Percentiles rank a stretch among this genome's conserved stretches.
These are phyloP conservation scores for Wickerhamiella infanticola DNA, from an alignment of 1,139 yeast species.

Conservation along the genomic window DNA sequence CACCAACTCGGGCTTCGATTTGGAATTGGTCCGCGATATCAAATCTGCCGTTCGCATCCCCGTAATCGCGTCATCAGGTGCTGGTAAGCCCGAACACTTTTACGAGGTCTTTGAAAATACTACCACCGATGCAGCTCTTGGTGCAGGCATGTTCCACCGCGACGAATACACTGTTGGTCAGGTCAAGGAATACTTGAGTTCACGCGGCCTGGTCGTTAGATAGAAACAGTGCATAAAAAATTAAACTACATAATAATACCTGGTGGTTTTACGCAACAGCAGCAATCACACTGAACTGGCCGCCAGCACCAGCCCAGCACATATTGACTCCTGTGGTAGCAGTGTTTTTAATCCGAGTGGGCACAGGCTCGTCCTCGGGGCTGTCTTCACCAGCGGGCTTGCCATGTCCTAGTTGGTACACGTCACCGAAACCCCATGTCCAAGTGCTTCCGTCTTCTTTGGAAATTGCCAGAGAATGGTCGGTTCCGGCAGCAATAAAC, in stretches of 20 bases:
- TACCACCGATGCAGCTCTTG: conserved; percentile 86
- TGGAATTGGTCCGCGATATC: conserved; percentile 65
- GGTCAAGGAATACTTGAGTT: conserved; percentile 51
- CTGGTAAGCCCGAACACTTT: conserved; percentile 84
- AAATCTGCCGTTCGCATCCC: conserved; percentile 70
- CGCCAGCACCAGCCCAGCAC: conserved; percentile 70
- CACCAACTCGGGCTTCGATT: conserved; percentile 78
- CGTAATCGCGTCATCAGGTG: conserved; percentile 94
- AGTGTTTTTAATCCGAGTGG: conserved; percentile 79
- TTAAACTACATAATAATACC: neutral
- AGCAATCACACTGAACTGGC: conserved; percentile 83
- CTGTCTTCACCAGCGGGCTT: conserved; percentile 64
- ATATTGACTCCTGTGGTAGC: conserved; percentile 75
- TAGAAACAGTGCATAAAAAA: neutral
- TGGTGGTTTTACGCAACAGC: conserved; percentile 27
- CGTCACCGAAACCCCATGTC: conserved; percentile 97
- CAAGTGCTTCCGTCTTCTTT: conserved; percentile 62
- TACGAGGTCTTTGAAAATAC: conserved; percentile 71
- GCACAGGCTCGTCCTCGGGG: conserved; percentile 34
- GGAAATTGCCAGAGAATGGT: conserved; percentile 78
- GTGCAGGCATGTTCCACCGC: conserved; percentile 96
- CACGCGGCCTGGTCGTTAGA: conserved; percentile 34
- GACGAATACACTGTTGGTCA: conserved; percentile 78
- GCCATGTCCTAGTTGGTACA: conserved; percentile 91
- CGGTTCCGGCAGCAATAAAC: conserved; percentile 69